These are phyloP conservation scores for Chlorella vulgaris DNA, from an alignment of 139 green algal species.

Conservation along the genomic window DNA sequence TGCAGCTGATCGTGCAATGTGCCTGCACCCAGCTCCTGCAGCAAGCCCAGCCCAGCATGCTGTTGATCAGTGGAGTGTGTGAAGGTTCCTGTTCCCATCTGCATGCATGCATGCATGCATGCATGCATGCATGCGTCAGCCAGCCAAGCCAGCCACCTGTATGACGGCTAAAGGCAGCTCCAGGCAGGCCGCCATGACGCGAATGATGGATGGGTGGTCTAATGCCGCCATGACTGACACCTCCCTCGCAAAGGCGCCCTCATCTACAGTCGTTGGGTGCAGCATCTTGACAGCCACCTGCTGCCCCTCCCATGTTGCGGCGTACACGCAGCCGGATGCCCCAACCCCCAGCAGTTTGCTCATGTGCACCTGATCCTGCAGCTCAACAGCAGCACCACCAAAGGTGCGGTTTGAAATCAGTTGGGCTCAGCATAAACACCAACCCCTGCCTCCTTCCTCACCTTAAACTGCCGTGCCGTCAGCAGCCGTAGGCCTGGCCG, in stretches of 20 bases:
- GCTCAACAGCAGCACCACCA: too few species aligned
- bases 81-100: too few species aligned
- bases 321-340: conserved; percentile 22
- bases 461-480: neutral
- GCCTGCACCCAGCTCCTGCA: conserved; percentile 4
- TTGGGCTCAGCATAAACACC: neutral
- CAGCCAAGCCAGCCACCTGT: conserved; percentile 16
- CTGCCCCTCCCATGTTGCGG: conserved; percentile 10
- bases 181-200: conserved; percentile 33
- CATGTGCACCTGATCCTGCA: conserved; percentile 32
- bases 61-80: too few species aligned
- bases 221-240: conserved; percentile 32
- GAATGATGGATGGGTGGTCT: conserved; percentile 22
- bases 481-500: neutral
- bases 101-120: neutral
- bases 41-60: neutral
- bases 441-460: neutral
- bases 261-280: conserved; percentile 28
- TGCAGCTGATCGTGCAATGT: conserved; percentile 24
- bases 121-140: neutral
- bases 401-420: too few species aligned
- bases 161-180: conserved; percentile 26
- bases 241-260: conserved; percentile 13
- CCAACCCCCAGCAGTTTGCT: conserved; percentile 30
- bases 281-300: conserved; percentile 41